These are phyloP conservation scores for Ustilago sp. DNA, from an alignment of 1,284 basidiomycete species.

Conservation along the genomic window DNA sequence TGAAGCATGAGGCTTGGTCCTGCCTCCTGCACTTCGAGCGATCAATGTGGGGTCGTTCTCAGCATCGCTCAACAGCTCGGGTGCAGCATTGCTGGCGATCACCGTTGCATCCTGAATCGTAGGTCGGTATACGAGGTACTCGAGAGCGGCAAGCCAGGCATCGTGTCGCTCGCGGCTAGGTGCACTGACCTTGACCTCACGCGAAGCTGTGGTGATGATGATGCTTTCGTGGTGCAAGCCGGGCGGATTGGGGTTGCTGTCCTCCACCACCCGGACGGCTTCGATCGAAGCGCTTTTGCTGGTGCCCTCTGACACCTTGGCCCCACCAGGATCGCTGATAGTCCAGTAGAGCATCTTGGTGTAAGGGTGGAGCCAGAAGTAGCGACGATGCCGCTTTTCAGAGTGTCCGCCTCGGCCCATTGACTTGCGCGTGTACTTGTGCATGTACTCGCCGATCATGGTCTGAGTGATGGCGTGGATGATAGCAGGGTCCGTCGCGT, in stretches of 20 bases:
- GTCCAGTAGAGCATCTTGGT: conserved; percentile 99
- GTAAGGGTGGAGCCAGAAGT: conserved; percentile 99
- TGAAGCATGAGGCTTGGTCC: conserved; percentile 39
- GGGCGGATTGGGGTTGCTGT: conserved; percentile 91
- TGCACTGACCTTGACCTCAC: conserved; percentile 98
- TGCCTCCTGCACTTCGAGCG: conserved; percentile 26
- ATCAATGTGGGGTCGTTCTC: conserved; percentile 38
- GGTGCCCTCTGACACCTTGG: conserved; percentile 86
- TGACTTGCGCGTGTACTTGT: conserved; percentile 94
- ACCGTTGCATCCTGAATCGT: conserved; percentile 46
- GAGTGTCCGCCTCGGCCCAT: conserved; percentile 87
- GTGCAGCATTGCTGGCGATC: conserved; percentile 42
- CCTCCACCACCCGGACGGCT: conserved; percentile 86
- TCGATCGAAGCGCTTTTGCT: conserved; percentile 99
- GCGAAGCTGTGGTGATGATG: conserved; percentile 87
- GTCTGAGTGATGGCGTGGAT: conserved; percentile 97
- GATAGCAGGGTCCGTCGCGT: conserved; percentile 64
- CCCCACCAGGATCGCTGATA: conserved; percentile 88
- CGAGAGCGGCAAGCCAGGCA: conserved; percentile 82
- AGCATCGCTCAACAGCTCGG: conserved; percentile 37
- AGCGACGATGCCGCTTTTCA: conserved; percentile 89
- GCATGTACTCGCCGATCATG: conserved; percentile 99
- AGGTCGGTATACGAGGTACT: conserved; percentile 57
- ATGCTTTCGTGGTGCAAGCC: conserved; percentile 93
- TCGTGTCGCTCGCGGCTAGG: conserved; percentile 93